Evolutionary conservation across 176 grass and related monocot genomes (phyloP), one percentile per base, ranked within the genome.

Genomic region (Ampelocalamus luodianensis): DNA sequence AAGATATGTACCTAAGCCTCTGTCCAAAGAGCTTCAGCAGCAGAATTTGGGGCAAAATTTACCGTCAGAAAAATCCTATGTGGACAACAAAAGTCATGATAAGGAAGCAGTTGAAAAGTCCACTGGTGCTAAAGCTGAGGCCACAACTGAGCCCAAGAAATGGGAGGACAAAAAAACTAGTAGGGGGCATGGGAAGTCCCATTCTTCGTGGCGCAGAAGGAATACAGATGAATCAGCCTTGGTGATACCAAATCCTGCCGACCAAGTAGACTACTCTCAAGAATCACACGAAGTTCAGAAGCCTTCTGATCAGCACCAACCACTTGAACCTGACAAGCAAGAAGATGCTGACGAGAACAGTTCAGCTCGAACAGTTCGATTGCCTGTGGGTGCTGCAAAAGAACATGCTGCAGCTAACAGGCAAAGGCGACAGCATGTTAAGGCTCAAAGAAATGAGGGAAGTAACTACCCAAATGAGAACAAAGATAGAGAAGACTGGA

Each of bases 1-100:
- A 83, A 91, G 96, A 66, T 99, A 99, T 88, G 91, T 99, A 73
- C 96, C 96, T 34, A 96, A 99, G 83, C 96, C 93, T 82, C 77
- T 96, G 23, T 84, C 89, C 49, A 93, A 94, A 88, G 92, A 95
- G 63, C 73, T 96, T 72, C 93, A 96, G 34, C 92, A 91, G 44
- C 92, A 92, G 53, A 94, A 92, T 82, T 36, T 75, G 10, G 73
- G 49, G 22, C 81, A 84, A 76, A 69, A 74, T 85, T 72, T 85
- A 59, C 64, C 29, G 22, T 32, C 60, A 79, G 66, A 81, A 39
- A 80, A 81, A 71, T 67, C 85, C 50, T 68, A 44, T 71, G 64
- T 68, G 42, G 91, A 88, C 40, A 78, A 48, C 55, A 90, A 64
- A 20, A 64, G 37, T 83, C 23, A 59, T 82, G 79, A 74, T 49